These are phyloP conservation scores for Filosporella fistucella DNA, from an alignment of 495 filamentous ascomycete genomes.

Conservation along the genomic window DNA sequence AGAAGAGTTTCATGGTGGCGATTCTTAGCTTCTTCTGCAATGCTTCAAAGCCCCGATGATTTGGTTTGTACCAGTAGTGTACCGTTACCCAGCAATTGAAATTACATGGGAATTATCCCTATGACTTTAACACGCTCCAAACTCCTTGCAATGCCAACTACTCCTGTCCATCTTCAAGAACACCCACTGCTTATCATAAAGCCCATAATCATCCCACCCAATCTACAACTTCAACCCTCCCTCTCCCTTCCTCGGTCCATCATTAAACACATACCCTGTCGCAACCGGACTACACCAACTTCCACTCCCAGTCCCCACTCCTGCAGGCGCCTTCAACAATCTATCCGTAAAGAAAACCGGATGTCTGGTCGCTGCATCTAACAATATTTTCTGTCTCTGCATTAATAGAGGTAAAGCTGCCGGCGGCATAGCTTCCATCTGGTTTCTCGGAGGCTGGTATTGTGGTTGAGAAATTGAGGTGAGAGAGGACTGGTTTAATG, in stretches of 20 bases:
- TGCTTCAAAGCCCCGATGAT: no score
- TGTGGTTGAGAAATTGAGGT: background rate
- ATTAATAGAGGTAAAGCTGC: background rate
- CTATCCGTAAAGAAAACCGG: constrained; percentile 57
- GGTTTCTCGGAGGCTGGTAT: constrained; percentile 12
- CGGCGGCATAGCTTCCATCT: constrained; percentile 23
- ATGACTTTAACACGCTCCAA: no score
- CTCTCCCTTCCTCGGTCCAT: constrained; percentile 23
- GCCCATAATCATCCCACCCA: no score
- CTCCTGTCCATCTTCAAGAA: no score
- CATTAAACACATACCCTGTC: constrained; percentile 48
- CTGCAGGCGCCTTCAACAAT: constrained; percentile 35
- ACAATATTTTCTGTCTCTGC: background rate
- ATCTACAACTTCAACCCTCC: constrained; percentile 35
- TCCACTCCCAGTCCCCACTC: constrained; percentile 19
- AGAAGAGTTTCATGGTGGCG: background rate
- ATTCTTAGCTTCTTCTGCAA: no score
- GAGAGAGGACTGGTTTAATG: background rate
- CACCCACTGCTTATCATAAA: no score
- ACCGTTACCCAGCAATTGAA: no score
- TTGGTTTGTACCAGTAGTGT: no score
- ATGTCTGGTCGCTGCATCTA: constrained; percentile 42
- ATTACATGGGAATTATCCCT: no score
- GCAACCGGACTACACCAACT: constrained; percentile 38
- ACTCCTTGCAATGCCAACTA: no score